These are phyloP conservation scores for Globisporangium spinosum DNA, from an alignment of 352 stramenopile genomes.

Conservation along the genomic window DNA sequence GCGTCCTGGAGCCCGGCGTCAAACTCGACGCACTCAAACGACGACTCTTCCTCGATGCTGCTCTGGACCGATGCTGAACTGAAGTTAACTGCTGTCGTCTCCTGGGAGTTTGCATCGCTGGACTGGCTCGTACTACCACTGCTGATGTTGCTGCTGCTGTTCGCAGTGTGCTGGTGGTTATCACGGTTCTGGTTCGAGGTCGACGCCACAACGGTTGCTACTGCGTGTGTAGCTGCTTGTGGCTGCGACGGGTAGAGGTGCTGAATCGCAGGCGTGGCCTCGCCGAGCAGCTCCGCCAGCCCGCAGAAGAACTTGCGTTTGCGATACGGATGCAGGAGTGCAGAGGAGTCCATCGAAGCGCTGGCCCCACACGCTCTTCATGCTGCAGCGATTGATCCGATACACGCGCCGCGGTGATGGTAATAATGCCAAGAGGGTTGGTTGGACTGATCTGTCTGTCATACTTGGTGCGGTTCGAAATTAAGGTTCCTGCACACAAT, in stretches of 20 bases:
- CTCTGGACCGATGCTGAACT: constrained; percentile 9
- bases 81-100: neutral
- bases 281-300: constrained; percentile 44
- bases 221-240: constrained; percentile 8
- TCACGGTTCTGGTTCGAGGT: neutral
- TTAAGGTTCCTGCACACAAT: no score
- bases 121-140: neutral
- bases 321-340: constrained; percentile 46
- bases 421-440: neutral
- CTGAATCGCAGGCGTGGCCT: constrained; percentile 32
- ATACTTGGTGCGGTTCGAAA: neutral
- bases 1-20: constrained; percentile 15
- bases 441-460: neutral
- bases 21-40: constrained; percentile 50
- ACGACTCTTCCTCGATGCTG: constrained; percentile 26
- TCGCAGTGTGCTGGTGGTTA: neutral
- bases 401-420: neutral
- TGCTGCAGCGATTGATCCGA: neutral
- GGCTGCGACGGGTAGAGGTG: constrained; percentile 31
- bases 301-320: constrained; percentile 82
- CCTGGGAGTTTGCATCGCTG: constrained; percentile 1
- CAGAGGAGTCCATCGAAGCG: constrained; percentile 1
- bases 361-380: neutral
- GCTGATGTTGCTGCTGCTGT: neutral
- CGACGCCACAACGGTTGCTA: neutral